Evolutionary conservation across 805 yeast species (phyloP).

Genomic region (Kuraishia molischiana): DNA sequence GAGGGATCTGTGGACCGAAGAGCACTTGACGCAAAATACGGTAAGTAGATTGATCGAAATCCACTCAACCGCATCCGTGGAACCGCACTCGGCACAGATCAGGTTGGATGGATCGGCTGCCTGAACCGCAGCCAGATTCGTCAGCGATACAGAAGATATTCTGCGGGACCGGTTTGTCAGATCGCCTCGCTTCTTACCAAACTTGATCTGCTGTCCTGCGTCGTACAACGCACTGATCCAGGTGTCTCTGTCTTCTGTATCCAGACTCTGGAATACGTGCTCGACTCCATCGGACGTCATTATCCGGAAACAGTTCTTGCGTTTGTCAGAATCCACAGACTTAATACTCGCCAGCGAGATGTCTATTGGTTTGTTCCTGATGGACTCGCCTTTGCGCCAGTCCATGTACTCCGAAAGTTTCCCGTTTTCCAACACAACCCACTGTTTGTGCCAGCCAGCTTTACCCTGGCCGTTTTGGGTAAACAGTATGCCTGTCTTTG

Average conservation of each 20-base stretch:
- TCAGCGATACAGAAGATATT: constrained; percentile 23
- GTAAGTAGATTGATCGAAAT: constrained; percentile 66
- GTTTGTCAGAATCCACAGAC: constrained; percentile 32
- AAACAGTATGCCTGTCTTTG: constrained; percentile 39
- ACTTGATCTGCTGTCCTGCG: constrained; percentile 31
- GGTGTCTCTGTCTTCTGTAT: constrained; percentile 51
- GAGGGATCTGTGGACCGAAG: constrained; percentile 80
- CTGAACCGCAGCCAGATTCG: constrained; percentile 27
- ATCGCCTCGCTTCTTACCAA: constrained; percentile 1
- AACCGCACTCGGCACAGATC: constrained; percentile 74
- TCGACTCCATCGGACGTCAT: constrained; percentile 57
- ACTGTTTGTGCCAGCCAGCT: constrained; percentile 80
- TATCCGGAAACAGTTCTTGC: constrained; percentile 63
- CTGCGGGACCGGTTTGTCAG: constrained; percentile 13
- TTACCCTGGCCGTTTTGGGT: constrained; percentile 51
- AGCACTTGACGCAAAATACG: constrained; percentile 73
- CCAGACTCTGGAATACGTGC: constrained; percentile 67
- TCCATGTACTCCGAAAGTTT: constrained; percentile 62
- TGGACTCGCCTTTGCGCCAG: constrained; percentile 63
- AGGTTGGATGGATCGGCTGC: constrained; percentile 42
- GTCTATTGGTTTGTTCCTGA: constrained; percentile 60
- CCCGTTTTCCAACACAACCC: constrained; percentile 72
- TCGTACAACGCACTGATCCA: constrained; percentile 61
- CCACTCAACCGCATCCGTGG: constrained; percentile 69
- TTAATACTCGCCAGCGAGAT: constrained; percentile 58